Conservation (phyloP, 495 filamentous ascomycete genomes). For the Penicillium soppii region DNA sequence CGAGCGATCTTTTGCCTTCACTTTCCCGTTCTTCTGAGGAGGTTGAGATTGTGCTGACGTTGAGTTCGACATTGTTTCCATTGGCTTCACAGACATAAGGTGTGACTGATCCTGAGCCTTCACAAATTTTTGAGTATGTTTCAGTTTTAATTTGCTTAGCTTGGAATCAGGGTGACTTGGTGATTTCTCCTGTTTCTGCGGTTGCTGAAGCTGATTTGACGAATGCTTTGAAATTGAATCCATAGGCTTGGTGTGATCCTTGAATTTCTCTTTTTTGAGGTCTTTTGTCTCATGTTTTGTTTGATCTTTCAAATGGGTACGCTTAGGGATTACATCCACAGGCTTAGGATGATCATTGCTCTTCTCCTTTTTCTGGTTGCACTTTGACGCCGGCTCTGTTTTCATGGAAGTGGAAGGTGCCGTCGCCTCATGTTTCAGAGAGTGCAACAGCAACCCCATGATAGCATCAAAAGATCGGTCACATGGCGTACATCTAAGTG, state of each 20-base stretch:
- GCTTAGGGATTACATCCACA: not conserved
- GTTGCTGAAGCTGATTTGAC: not conserved
- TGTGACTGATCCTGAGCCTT: not conserved
- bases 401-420: too few species aligned
- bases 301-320: too few species aligned
- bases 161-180: not conserved
- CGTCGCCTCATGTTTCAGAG: not conserved
- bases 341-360: not conserved
- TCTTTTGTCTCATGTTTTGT: not conserved
- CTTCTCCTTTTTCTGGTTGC: not conserved
- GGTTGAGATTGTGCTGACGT: not conserved
- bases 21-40: not conserved
- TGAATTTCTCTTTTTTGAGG: too few species aligned
- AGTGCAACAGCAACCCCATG: not conserved
- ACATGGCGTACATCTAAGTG: constrained; percentile 1
- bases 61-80: not conserved
- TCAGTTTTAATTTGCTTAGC: not conserved
- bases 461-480: not conserved
- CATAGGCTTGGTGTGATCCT: too few species aligned
- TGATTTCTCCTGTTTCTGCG: not conserved
- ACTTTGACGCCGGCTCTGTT: not conserved
- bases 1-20: not conserved
- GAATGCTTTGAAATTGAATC: not conserved
- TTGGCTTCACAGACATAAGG: not conserved
- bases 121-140: not conserved